phyloP scores from a whole-genome alignment of 805 yeast genomes.

The Kluyveromyces nonfermentans region DNA sequence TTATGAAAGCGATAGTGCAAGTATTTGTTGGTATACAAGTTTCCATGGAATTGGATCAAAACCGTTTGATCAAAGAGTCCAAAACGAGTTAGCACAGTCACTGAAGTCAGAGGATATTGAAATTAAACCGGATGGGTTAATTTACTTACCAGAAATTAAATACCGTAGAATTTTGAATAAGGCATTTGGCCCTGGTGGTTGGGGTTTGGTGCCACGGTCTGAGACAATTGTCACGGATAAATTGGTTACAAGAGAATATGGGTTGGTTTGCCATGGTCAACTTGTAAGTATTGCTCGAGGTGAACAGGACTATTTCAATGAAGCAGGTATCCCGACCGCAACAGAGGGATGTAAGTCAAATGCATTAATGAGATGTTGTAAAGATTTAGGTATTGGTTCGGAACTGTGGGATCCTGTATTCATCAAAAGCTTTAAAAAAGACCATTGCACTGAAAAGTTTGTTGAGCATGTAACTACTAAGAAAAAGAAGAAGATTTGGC shows the following conservation, averaged over 20 bases:
- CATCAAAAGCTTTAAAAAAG: constrained; percentile 56
- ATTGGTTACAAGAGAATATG: constrained; percentile 83
- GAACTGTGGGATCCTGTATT: constrained; percentile 97
- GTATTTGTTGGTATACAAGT: constrained; percentile 72
- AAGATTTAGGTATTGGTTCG: constrained; percentile 92
- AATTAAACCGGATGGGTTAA: constrained; percentile 88
- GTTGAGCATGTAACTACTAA: constrained; percentile 77
- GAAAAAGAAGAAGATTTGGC: constrained; percentile 87
- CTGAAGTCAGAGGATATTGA: constrained; percentile 72
- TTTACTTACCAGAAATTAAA: constrained; percentile 91
- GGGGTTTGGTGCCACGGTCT: constrained; percentile 95
- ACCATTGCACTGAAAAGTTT: constrained; percentile 69
- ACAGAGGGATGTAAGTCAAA: constrained; percentile 96
- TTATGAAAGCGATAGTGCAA: neutral
- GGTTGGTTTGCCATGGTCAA: constrained; percentile 76
- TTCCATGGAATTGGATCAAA: constrained; percentile 76
- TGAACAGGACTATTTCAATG: constrained; percentile 85
- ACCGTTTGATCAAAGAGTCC: constrained; percentile 59
- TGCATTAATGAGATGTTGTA: constrained; percentile 96
- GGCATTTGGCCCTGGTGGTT: constrained; percentile 97
- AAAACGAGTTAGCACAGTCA: constrained; percentile 50
- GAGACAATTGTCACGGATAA: constrained; percentile 69
- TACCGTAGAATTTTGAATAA: constrained; percentile 80
- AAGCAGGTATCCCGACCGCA: constrained; percentile 85
- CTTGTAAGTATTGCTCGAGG: constrained; percentile 90